These are phyloP conservation scores for Candida ascalaphidarum DNA, from an alignment of 805 yeast genomes.

Conservation along the genomic window DNA sequence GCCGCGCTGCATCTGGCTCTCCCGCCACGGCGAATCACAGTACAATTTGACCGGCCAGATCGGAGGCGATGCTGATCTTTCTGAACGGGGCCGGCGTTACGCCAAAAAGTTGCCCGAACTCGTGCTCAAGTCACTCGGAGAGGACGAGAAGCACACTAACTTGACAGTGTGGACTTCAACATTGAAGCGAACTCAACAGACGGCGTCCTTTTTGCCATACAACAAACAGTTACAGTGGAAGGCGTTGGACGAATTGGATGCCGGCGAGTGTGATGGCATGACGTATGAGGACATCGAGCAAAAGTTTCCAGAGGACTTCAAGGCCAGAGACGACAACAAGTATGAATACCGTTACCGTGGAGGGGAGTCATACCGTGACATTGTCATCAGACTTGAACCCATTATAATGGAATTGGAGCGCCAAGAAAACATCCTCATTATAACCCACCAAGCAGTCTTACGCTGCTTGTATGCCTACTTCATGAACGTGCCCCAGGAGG, in stretches of 20 bases:
- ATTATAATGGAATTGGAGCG: slow-evolving; percentile 97
- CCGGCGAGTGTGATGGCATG: slow-evolving; percentile 96
- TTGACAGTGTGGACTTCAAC: slow-evolving; percentile 96
- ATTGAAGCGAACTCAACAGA: slow-evolving; percentile 82
- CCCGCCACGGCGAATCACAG: slow-evolving; percentile 92
- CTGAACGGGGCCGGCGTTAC: slow-evolving; percentile 77
- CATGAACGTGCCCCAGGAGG: slow-evolving; percentile 97
- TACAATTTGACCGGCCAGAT: slow-evolving; percentile 90
- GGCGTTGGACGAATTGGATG: slow-evolving; percentile 93
- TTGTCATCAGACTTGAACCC: slow-evolving; percentile 90
- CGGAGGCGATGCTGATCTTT: slow-evolving; percentile 88
- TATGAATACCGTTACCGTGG: slow-evolving; percentile 94
- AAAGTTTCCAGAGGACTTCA: slow-evolving; percentile 86
- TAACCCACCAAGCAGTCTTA: slow-evolving; percentile 95
- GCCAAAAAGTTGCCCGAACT: slow-evolving; percentile 74
- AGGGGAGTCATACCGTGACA: slow-evolving; percentile 95
- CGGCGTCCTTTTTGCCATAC: slow-evolving; percentile 75
- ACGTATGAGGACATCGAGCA: slow-evolving; percentile 89
- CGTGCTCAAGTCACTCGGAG: slow-evolving; percentile 57
- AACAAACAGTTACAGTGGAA: slow-evolving; percentile 82
- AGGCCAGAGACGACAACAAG: slow-evolving; percentile 91
- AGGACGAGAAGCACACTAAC: slow-evolving; percentile 39
- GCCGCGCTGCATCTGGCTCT: slow-evolving; percentile 87
- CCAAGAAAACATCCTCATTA: slow-evolving; percentile 90
- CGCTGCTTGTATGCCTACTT: slow-evolving; percentile 96